Evolutionary conservation across 352 stramenopile genomes (phyloP), one percentile per base, ranked within the genome.

Genomic region (Pythium plurisporium): DNA sequence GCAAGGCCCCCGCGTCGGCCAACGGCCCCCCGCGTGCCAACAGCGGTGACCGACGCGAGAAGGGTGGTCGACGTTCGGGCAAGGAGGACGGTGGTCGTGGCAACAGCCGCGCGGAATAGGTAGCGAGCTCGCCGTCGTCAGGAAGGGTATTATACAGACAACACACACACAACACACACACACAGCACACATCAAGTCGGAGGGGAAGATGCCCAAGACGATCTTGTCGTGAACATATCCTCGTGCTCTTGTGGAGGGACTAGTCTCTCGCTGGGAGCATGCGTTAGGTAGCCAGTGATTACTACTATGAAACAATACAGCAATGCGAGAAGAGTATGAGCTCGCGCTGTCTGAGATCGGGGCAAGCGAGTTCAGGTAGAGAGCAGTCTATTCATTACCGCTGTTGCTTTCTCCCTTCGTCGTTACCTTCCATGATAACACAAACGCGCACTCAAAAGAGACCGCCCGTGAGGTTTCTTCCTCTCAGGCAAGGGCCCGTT

Each of bases 31-130:
- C 64, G 17, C 70, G 67, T 55, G 43, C 57, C 55, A 70, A 55
- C 54, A 62, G 47, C 27, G 30, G 49, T 30, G 55, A 82, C 56
- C 75, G 73, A 46, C 82, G 82, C 40, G 76, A 87, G 36, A 90
- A 88, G 67, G 70, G 73, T 42, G 74, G 67, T 20, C 79, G 80
- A 62, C 80, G 82, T 68, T 75, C 80, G 44, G 79, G 78, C 19
- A 87, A 84, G 61, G 72, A 83, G 41, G 82, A 89, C 30, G 72
- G 64, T 37, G 79, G 64, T 36, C 63, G 63, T 58, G 58, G 63
- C 64, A 69, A 61, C 31, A 14, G 12, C 59, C 76, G 70, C 55
- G 47, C 74, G 48, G 77, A 89, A 47, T 86, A 87, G 70, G 54
- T 38, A 10, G 33, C 50, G 4, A 25, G 4, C 22, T 31, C 37